Conservation (phyloP, 345 rosid species). For the Aurinia saxatilis region DNA sequence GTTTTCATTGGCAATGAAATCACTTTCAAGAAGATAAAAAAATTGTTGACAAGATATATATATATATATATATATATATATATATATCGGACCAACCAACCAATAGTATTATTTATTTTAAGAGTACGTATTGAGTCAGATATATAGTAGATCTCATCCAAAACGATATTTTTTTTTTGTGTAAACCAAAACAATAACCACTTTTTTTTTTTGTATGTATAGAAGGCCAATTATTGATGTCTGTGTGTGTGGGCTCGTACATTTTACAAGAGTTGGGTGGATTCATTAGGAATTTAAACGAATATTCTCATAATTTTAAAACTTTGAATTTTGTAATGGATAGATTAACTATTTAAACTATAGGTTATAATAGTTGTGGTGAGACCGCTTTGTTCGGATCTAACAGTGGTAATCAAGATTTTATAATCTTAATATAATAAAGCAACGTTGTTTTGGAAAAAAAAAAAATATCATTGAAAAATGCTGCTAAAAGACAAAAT, state of each 20-base stretch:
- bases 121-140: neutral
- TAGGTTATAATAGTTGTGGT: neutral
- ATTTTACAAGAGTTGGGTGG: slow-evolving; percentile 9
- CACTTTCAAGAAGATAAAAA: neutral
- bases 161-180: neutral
- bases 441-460: neutral
- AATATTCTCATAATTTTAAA: neutral
- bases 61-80: too few species aligned
- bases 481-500: neutral
- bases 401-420: slow-evolving; percentile 3
- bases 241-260: neutral
- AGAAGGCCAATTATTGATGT: neutral
- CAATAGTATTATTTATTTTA: neutral
- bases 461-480: neutral
- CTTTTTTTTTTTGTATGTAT: neutral
- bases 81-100: neutral
- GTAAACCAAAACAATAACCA: neutral
- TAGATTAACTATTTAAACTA: neutral
- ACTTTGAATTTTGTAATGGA: slow-evolving; percentile 5
- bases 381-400: slow-evolving; percentile 26
- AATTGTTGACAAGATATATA: neutral
- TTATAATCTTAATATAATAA: neutral
- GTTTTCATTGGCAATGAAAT: slow-evolving; percentile 5
- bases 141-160: neutral
- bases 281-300: neutral